phyloP scores from a whole-genome alignment of 2,329 filamentous ascomycete genomes.

The Xylariaceae sp. region DNA sequence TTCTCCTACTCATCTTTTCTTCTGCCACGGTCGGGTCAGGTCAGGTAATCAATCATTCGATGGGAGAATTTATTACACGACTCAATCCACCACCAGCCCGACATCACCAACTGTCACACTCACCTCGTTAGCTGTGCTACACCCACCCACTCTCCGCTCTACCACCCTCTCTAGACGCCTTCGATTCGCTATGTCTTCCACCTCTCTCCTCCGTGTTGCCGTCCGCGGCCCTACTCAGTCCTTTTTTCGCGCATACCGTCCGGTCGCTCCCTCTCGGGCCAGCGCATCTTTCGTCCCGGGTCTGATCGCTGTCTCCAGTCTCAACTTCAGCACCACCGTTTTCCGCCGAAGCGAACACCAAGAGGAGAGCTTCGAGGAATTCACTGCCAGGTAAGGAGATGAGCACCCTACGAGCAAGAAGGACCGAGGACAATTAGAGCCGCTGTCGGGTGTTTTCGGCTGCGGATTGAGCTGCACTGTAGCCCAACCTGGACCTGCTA shows the following conservation, averaged over 20 bases:
- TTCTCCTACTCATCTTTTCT: slow-evolving; percentile 26
- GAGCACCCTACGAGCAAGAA: not conserved
- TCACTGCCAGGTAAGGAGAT: slow-evolving; percentile 85
- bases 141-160: slow-evolving; percentile 19
- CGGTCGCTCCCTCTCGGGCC: slow-evolving; percentile 61
- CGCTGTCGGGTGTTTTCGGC: slow-evolving; percentile 14
- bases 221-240: slow-evolving; percentile 68
- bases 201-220: slow-evolving; percentile 72
- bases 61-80: slow-evolving; percentile 33
- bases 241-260: slow-evolving; percentile 69
- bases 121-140: slow-evolving; percentile 17
- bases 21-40: slow-evolving; percentile 12
- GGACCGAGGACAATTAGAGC: not conserved
- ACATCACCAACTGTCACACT: slow-evolving; percentile 17
- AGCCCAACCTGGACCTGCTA: slow-evolving; percentile 2
- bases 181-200: slow-evolving; percentile 64
- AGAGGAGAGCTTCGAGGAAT: slow-evolving; percentile 99
- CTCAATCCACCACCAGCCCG: slow-evolving; percentile 6
- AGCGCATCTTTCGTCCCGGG: slow-evolving; percentile 55
- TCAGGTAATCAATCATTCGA: slow-evolving; percentile 32
- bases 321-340: slow-evolving; percentile 68
- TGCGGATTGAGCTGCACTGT: not conserved
- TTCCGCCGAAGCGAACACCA: slow-evolving; percentile 68
- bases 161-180: slow-evolving; percentile 5
- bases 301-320: slow-evolving; percentile 55